Evolutionary conservation across 306 rosid genomes (phyloP).

Genomic region (Hippophae gyantsensis): DNA sequence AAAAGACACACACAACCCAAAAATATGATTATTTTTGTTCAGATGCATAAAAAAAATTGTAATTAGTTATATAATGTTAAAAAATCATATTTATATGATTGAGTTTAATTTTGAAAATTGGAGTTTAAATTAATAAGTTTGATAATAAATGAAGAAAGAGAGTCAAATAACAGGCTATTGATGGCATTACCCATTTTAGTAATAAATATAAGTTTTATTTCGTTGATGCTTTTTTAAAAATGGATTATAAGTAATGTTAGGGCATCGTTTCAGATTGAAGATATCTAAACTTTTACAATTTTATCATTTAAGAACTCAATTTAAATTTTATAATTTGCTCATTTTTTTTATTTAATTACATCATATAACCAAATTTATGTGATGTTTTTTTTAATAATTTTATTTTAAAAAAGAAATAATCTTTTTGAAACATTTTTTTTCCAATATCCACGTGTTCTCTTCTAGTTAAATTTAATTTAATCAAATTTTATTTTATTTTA

Average conservation of each 20-base stretch:
- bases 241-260: too few relatives aligned
- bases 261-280: too few relatives aligned
- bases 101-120: slow-evolving; percentile 8
- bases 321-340: too few relatives aligned
- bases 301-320: too few relatives aligned
- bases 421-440: too few relatives aligned
- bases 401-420: too few relatives aligned
- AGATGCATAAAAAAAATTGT: neutral
- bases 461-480: too few relatives aligned
- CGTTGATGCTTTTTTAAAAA: slow-evolving; percentile 11
- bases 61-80: slow-evolving; percentile 19
- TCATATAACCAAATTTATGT: too few relatives aligned
- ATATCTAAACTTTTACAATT: too few relatives aligned
- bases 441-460: accelerated
- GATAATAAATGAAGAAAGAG: slow-evolving; percentile 46
- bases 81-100: slow-evolving; percentile 5
- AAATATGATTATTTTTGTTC: slow-evolving; percentile 9
- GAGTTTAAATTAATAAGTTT: slow-evolving; percentile 16
- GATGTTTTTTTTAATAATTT: too few relatives aligned
- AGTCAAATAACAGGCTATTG: slow-evolving; percentile 57
- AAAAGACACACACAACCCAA: slow-evolving; percentile 55
- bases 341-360: too few relatives aligned
- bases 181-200: slow-evolving; percentile 31
- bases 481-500: too few relatives aligned
- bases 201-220: slow-evolving; percentile 12